phyloP scores from a whole-genome alignment of 495 filamentous ascomycete genomes.

The Thozetella sp. region DNA sequence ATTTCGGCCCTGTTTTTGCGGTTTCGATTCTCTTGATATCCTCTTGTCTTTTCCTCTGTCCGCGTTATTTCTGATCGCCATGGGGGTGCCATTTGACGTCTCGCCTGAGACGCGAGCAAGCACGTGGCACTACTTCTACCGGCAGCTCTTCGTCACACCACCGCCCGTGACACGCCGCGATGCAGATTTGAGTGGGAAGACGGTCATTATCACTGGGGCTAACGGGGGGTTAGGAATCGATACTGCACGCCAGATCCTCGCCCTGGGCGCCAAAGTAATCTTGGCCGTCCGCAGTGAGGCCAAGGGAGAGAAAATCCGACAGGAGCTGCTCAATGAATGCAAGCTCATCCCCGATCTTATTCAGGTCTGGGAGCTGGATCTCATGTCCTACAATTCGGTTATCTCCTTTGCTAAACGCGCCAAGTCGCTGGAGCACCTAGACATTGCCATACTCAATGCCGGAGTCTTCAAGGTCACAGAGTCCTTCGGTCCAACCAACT shows the following conservation, averaged over 20 bases:
- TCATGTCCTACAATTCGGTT: constrained; percentile 42
- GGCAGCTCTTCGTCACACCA: constrained; percentile 15
- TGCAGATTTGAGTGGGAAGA: constrained; percentile 30
- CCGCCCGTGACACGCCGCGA: constrained; percentile 5
- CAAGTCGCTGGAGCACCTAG: constrained; percentile 33
- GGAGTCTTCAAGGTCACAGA: constrained; percentile 27
- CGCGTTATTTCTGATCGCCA: no score
- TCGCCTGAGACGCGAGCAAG: constrained; percentile 7
- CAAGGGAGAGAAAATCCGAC: constrained; percentile 34
- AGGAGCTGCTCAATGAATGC: background rate
- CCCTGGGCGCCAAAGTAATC: constrained; percentile 41
- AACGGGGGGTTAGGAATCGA: constrained; percentile 53
- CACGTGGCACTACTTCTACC: constrained; percentile 7
- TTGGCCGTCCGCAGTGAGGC: constrained; percentile 45
- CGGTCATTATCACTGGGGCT: constrained; percentile 50
- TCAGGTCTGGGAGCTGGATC: constrained; percentile 57
- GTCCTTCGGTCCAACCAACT: constrained; percentile 21
- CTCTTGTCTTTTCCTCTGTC: no score
- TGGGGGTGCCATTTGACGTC: background rate
- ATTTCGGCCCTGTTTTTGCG: no score
- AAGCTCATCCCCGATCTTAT: constrained; percentile 15
- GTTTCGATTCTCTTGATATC: no score
- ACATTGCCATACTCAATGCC: constrained; percentile 52
- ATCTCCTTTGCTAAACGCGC: constrained; percentile 37
- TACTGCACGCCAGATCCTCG: constrained; percentile 41